Percentiles rank a stretch among this genome's conserved stretches.
These are phyloP conservation scores for Phytophthora fragariaefolia DNA, from an alignment of 352 stramenopile genomes.

Conservation along the genomic window DNA sequence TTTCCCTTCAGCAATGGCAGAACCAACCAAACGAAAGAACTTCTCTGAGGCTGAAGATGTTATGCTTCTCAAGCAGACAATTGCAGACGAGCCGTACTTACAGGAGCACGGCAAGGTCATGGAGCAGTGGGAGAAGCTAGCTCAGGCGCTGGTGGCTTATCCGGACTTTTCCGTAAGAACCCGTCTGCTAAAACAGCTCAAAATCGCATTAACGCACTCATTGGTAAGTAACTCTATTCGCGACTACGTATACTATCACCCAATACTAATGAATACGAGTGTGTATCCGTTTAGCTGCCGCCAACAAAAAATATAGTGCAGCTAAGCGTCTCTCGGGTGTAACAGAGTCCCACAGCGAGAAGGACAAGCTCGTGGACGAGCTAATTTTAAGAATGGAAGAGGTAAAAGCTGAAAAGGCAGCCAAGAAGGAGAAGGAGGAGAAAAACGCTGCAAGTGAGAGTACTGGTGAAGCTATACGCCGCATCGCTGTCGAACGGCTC, in stretches of 20 bases:
- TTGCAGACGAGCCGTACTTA: conserved; percentile 6
- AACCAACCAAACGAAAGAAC: conserved; percentile 15
- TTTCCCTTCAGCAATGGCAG: conserved; percentile 10
- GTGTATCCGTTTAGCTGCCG: background rate
- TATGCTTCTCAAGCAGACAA: conserved; percentile 14
- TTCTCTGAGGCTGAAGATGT: conserved; percentile 7
- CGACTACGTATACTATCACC: background rate
- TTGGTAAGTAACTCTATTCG: background rate
- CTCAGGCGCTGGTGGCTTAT: background rate
- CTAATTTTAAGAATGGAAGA: background rate
- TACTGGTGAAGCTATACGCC: background rate
- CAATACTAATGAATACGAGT: background rate
- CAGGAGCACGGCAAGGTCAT: conserved; percentile 7
- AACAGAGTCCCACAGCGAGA: conserved; percentile 7
- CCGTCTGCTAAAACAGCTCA: conserved; percentile 2
- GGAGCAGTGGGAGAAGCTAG: conserved; percentile 9
- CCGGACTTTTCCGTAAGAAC: conserved; percentile 1
- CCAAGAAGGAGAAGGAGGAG: background rate
- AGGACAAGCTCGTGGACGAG: conserved; percentile 11
- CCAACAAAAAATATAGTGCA: conserved; percentile 6
- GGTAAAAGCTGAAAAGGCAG: background rate
- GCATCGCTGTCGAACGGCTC: background rate
- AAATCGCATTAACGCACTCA: conserved; percentile 5
- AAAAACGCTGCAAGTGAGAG: background rate
- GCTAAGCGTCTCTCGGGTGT: conserved; percentile 2